Base-by-base conservation (phyloP, 306 rosid genomes). In the Inga oerstediana region DNA sequence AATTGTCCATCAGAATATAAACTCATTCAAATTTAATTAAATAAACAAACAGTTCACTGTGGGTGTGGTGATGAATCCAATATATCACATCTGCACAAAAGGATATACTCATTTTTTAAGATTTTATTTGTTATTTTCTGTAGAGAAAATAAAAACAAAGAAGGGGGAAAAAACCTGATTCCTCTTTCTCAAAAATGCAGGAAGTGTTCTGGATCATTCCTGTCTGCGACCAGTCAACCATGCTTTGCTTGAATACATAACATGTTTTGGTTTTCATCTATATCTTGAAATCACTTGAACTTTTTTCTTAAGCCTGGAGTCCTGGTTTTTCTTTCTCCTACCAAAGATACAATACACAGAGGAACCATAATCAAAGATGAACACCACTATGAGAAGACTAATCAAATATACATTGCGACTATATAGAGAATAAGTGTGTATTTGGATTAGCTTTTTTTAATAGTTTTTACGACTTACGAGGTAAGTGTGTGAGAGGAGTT, bases 41-140 rank as follows among this genome's bases (percentile, higher is more conserved):
- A 44, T n/a, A 24, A 71, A 24, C 76, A 24, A 46, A 45, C 15
- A 20, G 7, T 14, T 8, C 41, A 24, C 37, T 2, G 17, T 41
- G 30, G 58, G 64, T 48, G 86, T 13, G 76, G 70, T 41, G 88
- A 79, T 75, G 80, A 75, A 84, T 84, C 77, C 88, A 51, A 79
- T 84, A 67, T 61, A 75, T 61, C 48, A 72, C 16, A 67, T 11
- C 34, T 81, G 44, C 49, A 73, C 51, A n/a, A 19, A 76, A 58
- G 78, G 62, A 69, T 75, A 68, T 56, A 34, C 79, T 58, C 30
- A n/a, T 19, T 15, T 27, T 22, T 61, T 12, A 34, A 32, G 58
- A 37, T 30, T 73, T 74, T 73, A 37, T 74, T 52, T 59, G 34
- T 75, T 74, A 5, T 74, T 84, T 75, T 14, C 62, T 32, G 30